Evolutionary conservation across 2,329 filamentous ascomycete genomes (phyloP).

Genomic region (Pseudopyricularia javanii): DNA sequence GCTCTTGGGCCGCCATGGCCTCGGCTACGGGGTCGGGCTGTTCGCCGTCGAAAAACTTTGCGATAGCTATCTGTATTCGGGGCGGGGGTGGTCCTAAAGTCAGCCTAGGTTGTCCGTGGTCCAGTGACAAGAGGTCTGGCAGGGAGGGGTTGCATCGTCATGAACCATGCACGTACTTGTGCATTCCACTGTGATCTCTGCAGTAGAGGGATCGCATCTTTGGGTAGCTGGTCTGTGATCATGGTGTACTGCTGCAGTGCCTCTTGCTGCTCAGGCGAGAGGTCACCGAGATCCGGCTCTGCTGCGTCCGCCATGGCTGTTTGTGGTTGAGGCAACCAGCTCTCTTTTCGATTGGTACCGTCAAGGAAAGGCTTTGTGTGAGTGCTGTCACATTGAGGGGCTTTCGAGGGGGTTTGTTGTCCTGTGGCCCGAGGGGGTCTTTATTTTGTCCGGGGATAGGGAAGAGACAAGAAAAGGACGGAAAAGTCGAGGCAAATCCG

Average conservation of each 20-base stretch:
- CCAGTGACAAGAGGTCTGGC: not conserved
- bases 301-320: conserved; percentile 13
- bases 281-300: conserved; percentile 42
- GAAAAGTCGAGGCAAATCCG: not conserved
- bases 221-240: conserved; percentile 72
- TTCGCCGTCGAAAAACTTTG: conserved; percentile 97
- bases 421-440: not conserved
- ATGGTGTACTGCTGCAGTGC: conserved; percentile 79
- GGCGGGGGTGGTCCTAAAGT: not conserved
- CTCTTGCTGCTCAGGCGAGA: conserved; percentile 67
- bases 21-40: conserved; percentile 67
- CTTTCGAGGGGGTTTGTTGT: not conserved
- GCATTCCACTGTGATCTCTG: conserved; percentile 93
- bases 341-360: not conserved
- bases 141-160: not conserved
- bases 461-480: not conserved
- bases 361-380: not conserved
- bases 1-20: conserved; percentile 44
- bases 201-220: conserved; percentile 67
- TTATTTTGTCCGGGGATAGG: too few relatives aligned
- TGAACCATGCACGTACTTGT: conserved; percentile 39
- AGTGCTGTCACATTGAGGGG: not conserved
- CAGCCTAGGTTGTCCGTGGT: not conserved
- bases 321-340: not conserved
- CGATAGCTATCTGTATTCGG: conserved; percentile 66